Evolutionary conservation across 768 basidiomycete genomes (phyloP).

Genomic region (Russula abietina): DNA sequence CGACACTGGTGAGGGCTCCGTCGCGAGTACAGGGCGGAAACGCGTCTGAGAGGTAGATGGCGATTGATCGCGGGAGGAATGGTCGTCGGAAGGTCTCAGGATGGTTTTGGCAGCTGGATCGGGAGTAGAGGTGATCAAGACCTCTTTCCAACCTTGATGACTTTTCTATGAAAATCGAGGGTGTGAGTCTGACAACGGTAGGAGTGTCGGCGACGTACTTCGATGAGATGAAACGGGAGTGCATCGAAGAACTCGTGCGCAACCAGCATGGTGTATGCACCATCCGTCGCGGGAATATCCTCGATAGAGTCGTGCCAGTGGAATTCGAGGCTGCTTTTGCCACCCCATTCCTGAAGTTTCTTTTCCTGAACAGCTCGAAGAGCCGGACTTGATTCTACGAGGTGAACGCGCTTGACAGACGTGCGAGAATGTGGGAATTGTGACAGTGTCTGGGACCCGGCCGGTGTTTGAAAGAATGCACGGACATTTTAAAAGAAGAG

Average conservation of each 20-base stretch:
- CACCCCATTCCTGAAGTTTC: conserved; percentile 38
- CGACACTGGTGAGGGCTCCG: conserved; percentile 47
- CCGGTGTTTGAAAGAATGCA: neutral
- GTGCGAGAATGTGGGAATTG: conserved; percentile 38
- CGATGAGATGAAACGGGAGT: conserved; percentile 82
- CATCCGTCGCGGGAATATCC: conserved; percentile 47
- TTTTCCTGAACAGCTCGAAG: conserved; percentile 59
- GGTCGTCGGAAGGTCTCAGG: conserved; percentile 23
- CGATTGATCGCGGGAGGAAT: conserved; percentile 8
- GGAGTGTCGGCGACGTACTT: conserved; percentile 43
- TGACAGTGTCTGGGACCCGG: conserved; percentile 42
- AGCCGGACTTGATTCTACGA: conserved; percentile 54
- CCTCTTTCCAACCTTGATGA: conserved; percentile 77
- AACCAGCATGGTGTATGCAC: conserved; percentile 72
- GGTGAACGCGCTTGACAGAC: conserved; percentile 35
- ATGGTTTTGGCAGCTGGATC: conserved; percentile 37
- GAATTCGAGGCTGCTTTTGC: conserved; percentile 36
- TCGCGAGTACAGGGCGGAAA: conserved; percentile 63
- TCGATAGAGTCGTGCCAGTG: conserved; percentile 73
- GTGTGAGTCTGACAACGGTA: neutral
- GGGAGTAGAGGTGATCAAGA: conserved; percentile 52
- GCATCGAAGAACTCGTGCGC: conserved; percentile 99
- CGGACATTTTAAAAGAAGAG: neutral
- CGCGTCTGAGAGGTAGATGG: conserved; percentile 26
- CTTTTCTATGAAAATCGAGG: conserved; percentile 49